These are phyloP conservation scores for Batkoa obscura DNA, from an alignment of 371 early-diverging fungal species.

Conservation along the genomic window DNA sequence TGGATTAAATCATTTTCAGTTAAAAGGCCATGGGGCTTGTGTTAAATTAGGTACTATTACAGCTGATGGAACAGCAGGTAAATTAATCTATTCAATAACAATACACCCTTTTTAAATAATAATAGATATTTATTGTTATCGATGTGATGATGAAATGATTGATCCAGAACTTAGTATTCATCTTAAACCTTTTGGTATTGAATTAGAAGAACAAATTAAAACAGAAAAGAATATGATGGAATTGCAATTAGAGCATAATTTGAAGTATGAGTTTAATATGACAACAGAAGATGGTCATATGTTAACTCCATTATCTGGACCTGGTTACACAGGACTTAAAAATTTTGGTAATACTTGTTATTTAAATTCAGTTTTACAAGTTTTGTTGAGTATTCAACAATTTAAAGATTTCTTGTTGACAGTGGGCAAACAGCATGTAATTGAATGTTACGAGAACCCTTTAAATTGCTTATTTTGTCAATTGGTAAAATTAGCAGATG, in stretches of 20 bases:
- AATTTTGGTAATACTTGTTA: slow-evolving; percentile 97
- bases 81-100: background rate
- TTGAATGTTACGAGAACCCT: slow-evolving; percentile 34
- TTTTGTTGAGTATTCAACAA: slow-evolving; percentile 47
- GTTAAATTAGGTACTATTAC: slow-evolving; percentile 92
- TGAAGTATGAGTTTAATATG: slow-evolving; percentile 94
- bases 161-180: slow-evolving; percentile 66
- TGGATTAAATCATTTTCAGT: slow-evolving; percentile 71
- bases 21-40: slow-evolving; percentile 64
- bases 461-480: slow-evolving; percentile 77
- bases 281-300: slow-evolving; percentile 84
- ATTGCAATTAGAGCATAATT: slow-evolving; percentile 87
- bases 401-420: slow-evolving; percentile 38
- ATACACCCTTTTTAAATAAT: background rate
- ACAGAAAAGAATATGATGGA: slow-evolving; percentile 86
- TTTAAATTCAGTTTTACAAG: slow-evolving; percentile 83
- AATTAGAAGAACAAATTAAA: slow-evolving; percentile 58
- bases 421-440: slow-evolving; percentile 36
- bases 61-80: slow-evolving; percentile 88
- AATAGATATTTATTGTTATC: slow-evolving; percentile 81
- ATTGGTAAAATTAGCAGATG: slow-evolving; percentile 73
- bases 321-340: slow-evolving; percentile 78
- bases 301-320: slow-evolving; percentile 62
- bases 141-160: slow-evolving; percentile 61
- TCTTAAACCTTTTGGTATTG: slow-evolving; percentile 74